These are phyloP conservation scores for Myxozyma sirexii DNA, from an alignment of 805 yeast species.

Conservation along the genomic window DNA sequence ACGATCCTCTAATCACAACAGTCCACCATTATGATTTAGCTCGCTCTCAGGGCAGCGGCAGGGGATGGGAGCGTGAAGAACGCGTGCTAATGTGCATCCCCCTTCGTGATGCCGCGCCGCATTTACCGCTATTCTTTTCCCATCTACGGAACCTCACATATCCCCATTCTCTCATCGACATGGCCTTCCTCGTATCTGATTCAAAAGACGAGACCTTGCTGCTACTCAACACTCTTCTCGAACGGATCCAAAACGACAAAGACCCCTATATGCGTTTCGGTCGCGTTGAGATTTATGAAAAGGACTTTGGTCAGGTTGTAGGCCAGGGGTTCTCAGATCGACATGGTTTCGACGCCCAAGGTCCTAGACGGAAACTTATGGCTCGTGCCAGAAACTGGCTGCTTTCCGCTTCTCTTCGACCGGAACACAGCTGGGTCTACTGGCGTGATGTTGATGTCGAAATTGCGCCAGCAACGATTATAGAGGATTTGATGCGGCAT, in stretches of 20 bases:
- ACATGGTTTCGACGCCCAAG: slow-evolving; percentile 95
- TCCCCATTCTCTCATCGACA: slow-evolving; percentile 77
- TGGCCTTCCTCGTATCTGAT: slow-evolving; percentile 85
- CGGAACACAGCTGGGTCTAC: slow-evolving; percentile 92
- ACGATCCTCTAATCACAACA: slow-evolving; percentile 39
- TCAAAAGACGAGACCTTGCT: slow-evolving; percentile 86
- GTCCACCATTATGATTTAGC: slow-evolving; percentile 76
- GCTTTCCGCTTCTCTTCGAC: slow-evolving; percentile 79
- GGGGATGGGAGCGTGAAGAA: slow-evolving; percentile 81
- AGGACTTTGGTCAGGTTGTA: slow-evolving; percentile 89
- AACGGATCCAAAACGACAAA: slow-evolving; percentile 64
- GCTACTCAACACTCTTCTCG: slow-evolving; percentile 58
- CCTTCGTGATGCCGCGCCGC: slow-evolving; percentile 87
- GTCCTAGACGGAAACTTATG: slow-evolving; percentile 92
- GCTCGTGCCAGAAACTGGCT: slow-evolving; percentile 96
- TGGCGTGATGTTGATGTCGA: slow-evolving; percentile 99
- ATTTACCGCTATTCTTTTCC: slow-evolving; percentile 84
- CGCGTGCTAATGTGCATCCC: slow-evolving; percentile 86
- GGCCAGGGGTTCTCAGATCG: slow-evolving; percentile 93
- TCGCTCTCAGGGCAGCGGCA: slow-evolving; percentile 62
- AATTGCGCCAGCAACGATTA: slow-evolving; percentile 76
- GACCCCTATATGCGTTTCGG: slow-evolving; percentile 74
- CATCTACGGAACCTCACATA: slow-evolving; percentile 80
- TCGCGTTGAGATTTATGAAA: slow-evolving; percentile 79
- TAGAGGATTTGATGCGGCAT: slow-evolving; percentile 92